Evolutionary conservation across 345 rosid species (phyloP), one percentile per base, ranked within the genome.

Genomic region (Aethionema arabicum): DNA sequence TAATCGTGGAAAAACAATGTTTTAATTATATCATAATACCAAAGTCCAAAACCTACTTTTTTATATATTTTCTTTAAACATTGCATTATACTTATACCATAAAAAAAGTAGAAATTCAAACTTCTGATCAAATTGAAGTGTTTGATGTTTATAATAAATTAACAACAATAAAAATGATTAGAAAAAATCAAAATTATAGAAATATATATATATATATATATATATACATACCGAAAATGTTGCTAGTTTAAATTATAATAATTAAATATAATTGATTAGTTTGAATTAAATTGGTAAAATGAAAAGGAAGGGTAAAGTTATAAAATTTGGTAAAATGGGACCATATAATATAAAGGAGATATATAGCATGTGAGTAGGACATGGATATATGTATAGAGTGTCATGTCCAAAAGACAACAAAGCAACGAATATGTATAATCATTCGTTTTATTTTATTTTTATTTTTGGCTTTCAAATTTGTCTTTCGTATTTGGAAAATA

Each of bases 321-420:
- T 31, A 7, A 39, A 51, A 50, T 7, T 12, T 53, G 67, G 62
- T 53, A 21, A 69, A 5, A 46, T 21, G 16, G 8, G 16, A 54
- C 13, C 27, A 21, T 21, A 2, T 21, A 21, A 21, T 21, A 21
- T 54, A 61, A 46, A 62, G 56, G 59, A 49, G 50, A 56, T 21
- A 6, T 21, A 6, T 3, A 70, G 53, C 69, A 70, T 54, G 74
- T 70, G 74, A 14, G 74, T 70, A 70, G 74, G 74, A 35, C 74
- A 63, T 49, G 27, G 27, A 21, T 21, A 21, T 21, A 21, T 21
- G 27, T 21, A 21, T 1, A 21, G 27, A 56, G 48, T 55, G 46
- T 1, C 15, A 63, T 33, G 36, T 46, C 65, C 38, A 63, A 70
- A 70, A 70, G 74, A 69, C 59, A 63, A 56, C 30, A 50, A 63